phyloP scores from a whole-genome alignment of 1,284 basidiomycete species.

The Exobasidium rhododendri region DNA sequence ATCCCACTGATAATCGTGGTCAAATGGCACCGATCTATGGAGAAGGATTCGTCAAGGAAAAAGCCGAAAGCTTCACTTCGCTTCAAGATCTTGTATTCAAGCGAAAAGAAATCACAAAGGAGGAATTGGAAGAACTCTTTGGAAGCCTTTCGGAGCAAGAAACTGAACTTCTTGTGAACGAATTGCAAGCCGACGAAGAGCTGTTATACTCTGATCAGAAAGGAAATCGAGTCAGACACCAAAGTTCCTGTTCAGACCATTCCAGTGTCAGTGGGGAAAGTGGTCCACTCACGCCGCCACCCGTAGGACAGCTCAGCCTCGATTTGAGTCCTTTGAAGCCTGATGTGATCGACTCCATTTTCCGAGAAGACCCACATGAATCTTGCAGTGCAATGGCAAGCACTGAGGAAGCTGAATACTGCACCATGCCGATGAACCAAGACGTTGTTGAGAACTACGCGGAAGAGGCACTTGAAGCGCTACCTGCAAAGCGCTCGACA shows the following conservation, averaged over 20 bases:
- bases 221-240: not conserved
- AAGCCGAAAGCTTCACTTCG: conserved; percentile 31
- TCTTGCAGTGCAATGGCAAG: not conserved
- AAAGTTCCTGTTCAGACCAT: conserved; percentile 13
- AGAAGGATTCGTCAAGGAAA: conserved; percentile 31
- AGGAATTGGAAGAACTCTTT: conserved; percentile 27
- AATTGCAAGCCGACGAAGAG: conserved; percentile 29
- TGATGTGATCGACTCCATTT: conserved; percentile 5
- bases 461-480: conserved; percentile 14
- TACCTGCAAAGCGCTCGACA: not conserved
- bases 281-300: conserved; percentile 16
- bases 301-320: conserved; percentile 19
- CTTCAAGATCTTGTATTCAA: conserved; percentile 21
- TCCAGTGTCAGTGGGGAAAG: conserved; percentile 8
- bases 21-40: conserved; percentile 25
- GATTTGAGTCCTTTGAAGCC: conserved; percentile 16
- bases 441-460: conserved; percentile 4
- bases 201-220: conserved; percentile 5
- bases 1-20: conserved; percentile 2
- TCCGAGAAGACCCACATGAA: conserved; percentile 9
- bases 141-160: conserved; percentile 26
- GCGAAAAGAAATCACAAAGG: conserved; percentile 10
- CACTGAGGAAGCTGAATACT: too few species aligned
- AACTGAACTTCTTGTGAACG: conserved; percentile 28
- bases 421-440: conserved; percentile 15